phyloP scores from a whole-genome alignment of 2,329 filamentous ascomycete species.

The Verticillium klebahnii region DNA sequence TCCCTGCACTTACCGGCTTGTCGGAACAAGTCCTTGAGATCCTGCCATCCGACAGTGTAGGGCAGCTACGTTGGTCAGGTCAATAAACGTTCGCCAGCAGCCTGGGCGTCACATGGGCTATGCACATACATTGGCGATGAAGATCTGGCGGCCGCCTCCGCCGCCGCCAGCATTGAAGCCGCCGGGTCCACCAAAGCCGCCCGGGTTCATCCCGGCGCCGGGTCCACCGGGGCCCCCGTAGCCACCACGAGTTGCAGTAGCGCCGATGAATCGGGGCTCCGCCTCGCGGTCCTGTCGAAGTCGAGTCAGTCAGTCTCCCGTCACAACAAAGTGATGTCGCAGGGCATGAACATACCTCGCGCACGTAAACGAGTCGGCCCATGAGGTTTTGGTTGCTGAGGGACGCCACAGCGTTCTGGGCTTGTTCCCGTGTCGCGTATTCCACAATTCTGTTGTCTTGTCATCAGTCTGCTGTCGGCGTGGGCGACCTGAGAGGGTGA shows the following conservation, averaged over 20 bases:
- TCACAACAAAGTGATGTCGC: background rate
- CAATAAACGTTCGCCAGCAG: slow-evolving; percentile 85
- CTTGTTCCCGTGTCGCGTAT: slow-evolving; percentile 99
- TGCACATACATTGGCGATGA: slow-evolving; percentile 91
- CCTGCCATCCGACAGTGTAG: slow-evolving; percentile 97
- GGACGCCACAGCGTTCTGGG: slow-evolving; percentile 92
- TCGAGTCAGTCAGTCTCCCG: slow-evolving; percentile 15
- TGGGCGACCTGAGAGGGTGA: background rate
- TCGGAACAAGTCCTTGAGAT: slow-evolving; percentile 96
- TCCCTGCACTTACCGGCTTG: slow-evolving; percentile 78
- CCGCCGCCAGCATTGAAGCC: slow-evolving; percentile 39
- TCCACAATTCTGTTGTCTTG: slow-evolving; percentile 81
- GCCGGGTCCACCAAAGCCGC: slow-evolving; percentile 47
- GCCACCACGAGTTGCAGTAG: slow-evolving; percentile 60
- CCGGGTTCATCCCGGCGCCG: slow-evolving; percentile 48
- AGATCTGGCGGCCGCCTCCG: slow-evolving; percentile 81
- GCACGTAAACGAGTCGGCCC: slow-evolving; percentile 97
- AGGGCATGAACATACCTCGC: slow-evolving; percentile 63
- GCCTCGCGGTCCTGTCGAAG: slow-evolving; percentile 81
- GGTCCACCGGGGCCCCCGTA: slow-evolving; percentile 49
- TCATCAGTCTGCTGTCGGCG: slow-evolving; percentile 23
- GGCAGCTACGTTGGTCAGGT: slow-evolving; percentile 63
- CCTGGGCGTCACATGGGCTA: slow-evolving; percentile 18
- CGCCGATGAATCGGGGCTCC: slow-evolving; percentile 89
- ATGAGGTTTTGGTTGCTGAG: slow-evolving; percentile 99